These are phyloP conservation scores for Teunomyces aglyptinius DNA, from an alignment of 805 yeast species.

Conservation along the genomic window DNA sequence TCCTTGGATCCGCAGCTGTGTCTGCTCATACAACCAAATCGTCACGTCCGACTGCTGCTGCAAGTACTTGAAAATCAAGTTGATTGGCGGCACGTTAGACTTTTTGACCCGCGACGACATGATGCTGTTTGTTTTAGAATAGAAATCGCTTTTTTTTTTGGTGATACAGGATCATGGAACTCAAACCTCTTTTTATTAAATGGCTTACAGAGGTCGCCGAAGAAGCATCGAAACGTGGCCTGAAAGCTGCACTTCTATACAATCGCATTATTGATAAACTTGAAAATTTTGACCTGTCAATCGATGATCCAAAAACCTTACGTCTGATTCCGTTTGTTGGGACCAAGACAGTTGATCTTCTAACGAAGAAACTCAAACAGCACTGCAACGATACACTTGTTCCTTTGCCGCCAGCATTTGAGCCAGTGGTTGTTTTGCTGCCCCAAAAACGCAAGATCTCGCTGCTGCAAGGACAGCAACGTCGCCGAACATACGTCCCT, in stretches of 20 bases:
- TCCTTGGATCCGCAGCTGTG: constrained; percentile 74
- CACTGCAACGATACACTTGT: constrained; percentile 59
- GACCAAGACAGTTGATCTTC: constrained; percentile 54
- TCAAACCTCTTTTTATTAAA: constrained; percentile 49
- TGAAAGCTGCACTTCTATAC: constrained; percentile 53
- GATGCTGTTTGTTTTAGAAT: no score
- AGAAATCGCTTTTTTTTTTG: no score
- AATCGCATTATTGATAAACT: constrained; percentile 56
- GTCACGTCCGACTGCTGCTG: constrained; percentile 79
- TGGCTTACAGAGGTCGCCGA: constrained; percentile 60
- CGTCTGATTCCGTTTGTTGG: constrained; percentile 67
- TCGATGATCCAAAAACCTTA: constrained; percentile 59
- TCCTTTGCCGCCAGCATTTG: constrained; percentile 41
- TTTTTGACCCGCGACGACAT: constrained; percentile 18
- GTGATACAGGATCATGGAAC: constrained; percentile 23
- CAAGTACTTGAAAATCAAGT: constrained; percentile 79
- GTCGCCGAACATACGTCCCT: constrained; percentile 57
- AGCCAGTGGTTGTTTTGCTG: neutral
- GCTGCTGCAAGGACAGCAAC: constrained; percentile 11
- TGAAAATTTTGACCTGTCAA: constrained; percentile 39
- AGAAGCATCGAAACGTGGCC: constrained; percentile 46
- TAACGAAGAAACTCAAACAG: constrained; percentile 45
- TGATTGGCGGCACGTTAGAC: constrained; percentile 82
- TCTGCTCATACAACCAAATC: constrained; percentile 89
- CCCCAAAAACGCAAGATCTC: neutral